Base-by-base conservation (phyloP, 805 yeast genomes). In the Saccharomycopsis sp. region DNA sequence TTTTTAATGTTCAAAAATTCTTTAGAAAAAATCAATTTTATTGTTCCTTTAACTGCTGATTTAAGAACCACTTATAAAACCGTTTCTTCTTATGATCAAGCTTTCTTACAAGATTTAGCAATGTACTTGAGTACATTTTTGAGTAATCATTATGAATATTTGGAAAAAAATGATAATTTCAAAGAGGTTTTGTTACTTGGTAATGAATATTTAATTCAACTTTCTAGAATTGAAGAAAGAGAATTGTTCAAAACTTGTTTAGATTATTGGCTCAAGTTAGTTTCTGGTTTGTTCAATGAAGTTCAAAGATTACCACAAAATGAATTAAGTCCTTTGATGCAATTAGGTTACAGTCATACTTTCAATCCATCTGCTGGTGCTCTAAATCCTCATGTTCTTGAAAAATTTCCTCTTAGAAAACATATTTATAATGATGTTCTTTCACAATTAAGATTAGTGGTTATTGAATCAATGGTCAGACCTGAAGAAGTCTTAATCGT, bases 401-500 rank as follows among this genome's bases (percentile, higher is more conserved):
- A 78, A n/a, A 76, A 76, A 52, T 78, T 71, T 59, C 88, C 94
- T 6, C 70, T 89, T 43, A 79, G 96, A 59, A 86, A 81, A 57
- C 94, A 89, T 61, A 74, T 73, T 39, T 92, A 92, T 57, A 66
- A 76, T n/a, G 72, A 73, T 20, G 67, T 92, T 32, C 70, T 92
- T 51, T 79, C 96, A 3, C 78, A 78, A 55, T 69, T 92, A 53
- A 76, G 99, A 62, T 67, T 81, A 46, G 95, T 94, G n/a, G 80
- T 92, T 56, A 92, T 92, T 54, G 97, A 88, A 62, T 83, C 83
- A 54, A 92, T 92, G 98, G 98, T 85, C 1, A 78, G 95, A 59
- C 99, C 99, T 3, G 98, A 92, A 61, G 99, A 92, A 64, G 98
- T 92, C 41, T 70, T 92, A 42, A 76, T 92, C 64, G 96, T 88